These are phyloP conservation scores for Salmacisia buchloeana DNA, from an alignment of 1,284 basidiomycete genomes.

Conservation along the genomic window DNA sequence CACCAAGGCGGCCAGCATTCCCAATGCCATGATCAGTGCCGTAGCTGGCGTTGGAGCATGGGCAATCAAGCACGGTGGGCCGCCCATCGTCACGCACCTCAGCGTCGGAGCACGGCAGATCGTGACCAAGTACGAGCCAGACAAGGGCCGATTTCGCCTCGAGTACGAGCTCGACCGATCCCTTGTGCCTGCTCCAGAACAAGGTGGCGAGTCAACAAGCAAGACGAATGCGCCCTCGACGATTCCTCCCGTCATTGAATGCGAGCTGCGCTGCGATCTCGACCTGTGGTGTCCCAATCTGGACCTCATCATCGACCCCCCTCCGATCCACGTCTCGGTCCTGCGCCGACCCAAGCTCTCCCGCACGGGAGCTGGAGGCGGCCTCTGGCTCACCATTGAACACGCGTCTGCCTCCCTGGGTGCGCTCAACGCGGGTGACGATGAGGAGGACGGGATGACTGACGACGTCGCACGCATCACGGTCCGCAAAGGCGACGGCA, in stretches of 20 bases:
- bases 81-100: slow-evolving; percentile 78
- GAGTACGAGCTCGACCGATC: slow-evolving; percentile 68
- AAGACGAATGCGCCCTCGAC: not conserved
- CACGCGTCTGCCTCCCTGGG: slow-evolving; percentile 74
- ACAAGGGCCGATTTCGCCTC: slow-evolving; percentile 71
- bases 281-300: slow-evolving; percentile 83
- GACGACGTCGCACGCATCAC: slow-evolving; percentile 63
- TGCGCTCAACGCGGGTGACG: not conserved
- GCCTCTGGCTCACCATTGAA: slow-evolving; percentile 89
- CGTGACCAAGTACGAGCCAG: slow-evolving; percentile 77
- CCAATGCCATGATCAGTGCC: slow-evolving; percentile 33
- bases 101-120: slow-evolving; percentile 66
- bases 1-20: slow-evolving; percentile 68
- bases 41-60: slow-evolving; percentile 87
- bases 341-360: slow-evolving; percentile 78
- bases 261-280: slow-evolving; percentile 87
- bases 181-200: slow-evolving; percentile 52
- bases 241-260: slow-evolving; percentile 63
- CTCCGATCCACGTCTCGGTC: slow-evolving; percentile 76
- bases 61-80: slow-evolving; percentile 85
- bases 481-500: slow-evolving; percentile 64
- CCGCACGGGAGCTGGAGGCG: slow-evolving; percentile 71
- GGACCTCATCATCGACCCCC: slow-evolving; percentile 88
- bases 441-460: not conserved
- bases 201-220: not conserved